Evolutionary conservation across 192 early-diverging fungal genomes (phyloP), one percentile per base, ranked within the genome.

Genomic region (Chytriomyces confervae): DNA sequence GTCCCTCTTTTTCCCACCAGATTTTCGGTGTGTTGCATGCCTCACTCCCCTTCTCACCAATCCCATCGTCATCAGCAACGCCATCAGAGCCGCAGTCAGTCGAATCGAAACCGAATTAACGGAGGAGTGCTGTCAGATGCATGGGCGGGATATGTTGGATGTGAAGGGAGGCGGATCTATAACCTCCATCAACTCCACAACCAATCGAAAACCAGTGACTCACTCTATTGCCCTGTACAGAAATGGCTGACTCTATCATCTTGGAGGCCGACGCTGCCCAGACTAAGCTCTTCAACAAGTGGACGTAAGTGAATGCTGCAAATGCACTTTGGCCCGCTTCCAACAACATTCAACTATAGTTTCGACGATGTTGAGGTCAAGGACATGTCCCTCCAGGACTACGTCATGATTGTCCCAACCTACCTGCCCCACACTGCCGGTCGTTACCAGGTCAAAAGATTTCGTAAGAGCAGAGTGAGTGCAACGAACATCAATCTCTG

Each of bases 361-460:
- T 86, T 80, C 82, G 85, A 86, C 29, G 85, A 82, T 76, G 79
- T 86, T 74, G 85, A 86, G 77, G 75, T 82, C 77, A 83, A 83
- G 69, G 85, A 86, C 79, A 84, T 86, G 72, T 81, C 85, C 49
- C 77, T 86, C 72, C 75, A 84, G 83, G 96, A 98, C 86, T 98
- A 98, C 91, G 87, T 98, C 80, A 92, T 93, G 86, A 89, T 98
- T 87, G 90, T 61, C 61, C 93, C 92, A 66, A 93, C 97, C 79
- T 99, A 98, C 89, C 88, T 96, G 80, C 95, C 97, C 78, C 97
- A 99, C 93, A 97, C 97, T 74, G 97, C 96, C 75, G 97, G 97
- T 78, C 95, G 97, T 84, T 99, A 96, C 89, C 96, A 97, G 80
- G 84, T 91, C 76, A 96, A 96, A 89, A 89, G 94, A 85, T 98